phyloP scores from a whole-genome alignment of 495 filamentous ascomycete species.

The Penicillium paxilli region DNA sequence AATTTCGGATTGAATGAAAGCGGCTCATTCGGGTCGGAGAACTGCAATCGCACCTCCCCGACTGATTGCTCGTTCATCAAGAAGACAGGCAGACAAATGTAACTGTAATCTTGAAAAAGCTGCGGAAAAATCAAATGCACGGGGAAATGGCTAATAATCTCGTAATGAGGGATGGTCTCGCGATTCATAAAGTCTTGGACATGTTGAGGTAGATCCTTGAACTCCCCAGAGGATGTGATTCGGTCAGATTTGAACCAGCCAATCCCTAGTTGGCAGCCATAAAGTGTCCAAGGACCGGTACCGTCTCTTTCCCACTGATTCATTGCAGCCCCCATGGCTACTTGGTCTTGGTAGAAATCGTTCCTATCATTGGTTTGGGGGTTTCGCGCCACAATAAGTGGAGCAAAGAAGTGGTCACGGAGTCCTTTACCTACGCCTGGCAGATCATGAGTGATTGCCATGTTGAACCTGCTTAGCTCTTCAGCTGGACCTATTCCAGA shows the following conservation, averaged over 20 bases:
- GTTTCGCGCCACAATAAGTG: slow-evolving; percentile 25
- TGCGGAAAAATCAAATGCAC: slow-evolving; percentile 26
- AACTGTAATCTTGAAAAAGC: slow-evolving; percentile 31
- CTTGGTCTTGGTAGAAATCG: slow-evolving; percentile 30
- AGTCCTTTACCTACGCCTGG: slow-evolving; percentile 59
- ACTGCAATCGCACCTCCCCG: slow-evolving; percentile 56
- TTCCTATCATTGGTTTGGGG: slow-evolving; percentile 32
- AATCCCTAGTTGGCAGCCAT: slow-evolving; percentile 42
- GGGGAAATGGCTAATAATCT: slow-evolving; percentile 37
- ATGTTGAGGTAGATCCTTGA: slow-evolving; percentile 38
- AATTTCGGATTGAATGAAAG: slow-evolving; percentile 59
- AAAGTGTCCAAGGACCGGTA: slow-evolving; percentile 44
- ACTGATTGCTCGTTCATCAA: slow-evolving; percentile 39
- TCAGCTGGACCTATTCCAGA: slow-evolving; percentile 60
- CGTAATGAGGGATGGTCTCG: slow-evolving; percentile 50
- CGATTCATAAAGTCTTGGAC: slow-evolving; percentile 40
- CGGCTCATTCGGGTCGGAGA: slow-evolving; percentile 53
- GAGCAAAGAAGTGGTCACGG: slow-evolving; percentile 49
- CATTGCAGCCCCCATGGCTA: slow-evolving; percentile 41
- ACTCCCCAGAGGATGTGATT: slow-evolving; percentile 39
- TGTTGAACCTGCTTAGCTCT: slow-evolving; percentile 51
- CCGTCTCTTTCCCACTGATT: slow-evolving; percentile 48
- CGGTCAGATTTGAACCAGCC: slow-evolving; percentile 57
- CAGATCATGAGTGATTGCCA: slow-evolving; percentile 50
- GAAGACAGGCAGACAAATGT: slow-evolving; percentile 28